Evolutionary conservation across 345 rosid species (phyloP).

Genomic region (Acer saccharum): DNA sequence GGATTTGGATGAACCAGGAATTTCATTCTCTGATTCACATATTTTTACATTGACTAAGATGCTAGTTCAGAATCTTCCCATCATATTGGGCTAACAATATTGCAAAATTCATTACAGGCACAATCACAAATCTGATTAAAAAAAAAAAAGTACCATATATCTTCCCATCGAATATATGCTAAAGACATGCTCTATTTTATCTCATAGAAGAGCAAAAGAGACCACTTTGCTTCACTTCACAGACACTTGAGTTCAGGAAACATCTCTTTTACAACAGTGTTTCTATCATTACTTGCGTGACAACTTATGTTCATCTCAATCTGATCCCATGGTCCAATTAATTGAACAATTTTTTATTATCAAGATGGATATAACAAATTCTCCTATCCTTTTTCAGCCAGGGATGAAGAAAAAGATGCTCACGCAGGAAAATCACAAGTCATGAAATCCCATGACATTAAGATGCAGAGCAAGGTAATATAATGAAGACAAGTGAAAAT

Average conservation of each 20-base stretch:
- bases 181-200: background rate
- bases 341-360: too few relatives aligned
- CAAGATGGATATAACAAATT: too few relatives aligned
- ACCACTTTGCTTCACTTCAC: slow-evolving; percentile 5
- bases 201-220: background rate
- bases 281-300: background rate
- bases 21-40: background rate
- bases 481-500: background rate
- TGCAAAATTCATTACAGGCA: slow-evolving; percentile 5
- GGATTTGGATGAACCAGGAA: background rate
- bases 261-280: background rate
- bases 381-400: too few relatives aligned
- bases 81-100: background rate
- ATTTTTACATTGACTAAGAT: background rate
- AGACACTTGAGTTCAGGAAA: background rate
- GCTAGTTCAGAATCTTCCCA: background rate
- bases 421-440: background rate
- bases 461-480: background rate
- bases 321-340: background rate
- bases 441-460: background rate
- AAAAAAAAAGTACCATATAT: background rate
- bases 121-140: background rate
- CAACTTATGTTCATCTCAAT: background rate
- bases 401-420: background rate
- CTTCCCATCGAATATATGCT: background rate